Evolutionary conservation across 495 filamentous ascomycete species (phyloP), one percentile per base, ranked within the genome.

Genomic region (Penicillium argentinense): DNA sequence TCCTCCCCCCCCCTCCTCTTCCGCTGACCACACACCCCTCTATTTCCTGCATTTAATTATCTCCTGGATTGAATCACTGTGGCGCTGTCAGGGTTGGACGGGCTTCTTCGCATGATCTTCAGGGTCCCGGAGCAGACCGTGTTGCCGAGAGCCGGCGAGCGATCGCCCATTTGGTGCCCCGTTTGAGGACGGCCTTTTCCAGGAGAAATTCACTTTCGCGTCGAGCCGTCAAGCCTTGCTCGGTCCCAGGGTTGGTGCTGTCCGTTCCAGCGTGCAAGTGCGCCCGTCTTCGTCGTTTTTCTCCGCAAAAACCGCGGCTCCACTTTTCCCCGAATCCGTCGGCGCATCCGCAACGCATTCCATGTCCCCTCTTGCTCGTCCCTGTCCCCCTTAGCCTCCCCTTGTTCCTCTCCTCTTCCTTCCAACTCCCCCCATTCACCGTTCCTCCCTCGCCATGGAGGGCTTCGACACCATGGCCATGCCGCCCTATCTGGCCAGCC

Each of bases 401-500:
- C 32, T 45, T 51, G 26, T 36, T 52, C 49, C 44, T 42, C 46
- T 41, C 24, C 36, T 28, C 46, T 51, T 61, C 18, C 48, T 63
- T 51, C 55, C 50, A 9, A 56, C 39, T 49, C 38, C 47, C 42
- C 42, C 47, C 37, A 42, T 60, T 49, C 34, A 24, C 28, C n/a
- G 28, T 44, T 41, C 37, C 40, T 22, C 27, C 51, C 54, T 58
- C 63, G 65, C 61, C 62, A 83, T 86, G 77, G 77, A 84, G 58
- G 75, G 79, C 62, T 86, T 80, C 68, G 81, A 85, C 57, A 77
- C 76, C 51, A 79, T 81, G 66, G 74, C 75, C 56, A 81, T 85
- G 78, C 75, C 59, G 36, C 59, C 79, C 32, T 85, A 83, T 58
- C 57, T 84, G 62, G 71, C 77, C 17, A 77, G 70, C 49, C 74